A percentile compares a stretch with the other conserved stretches of the same genome.
These are phyloP conservation scores for Erigeron canadensis DNA, from an alignment of 129 eudicot species.

Conservation along the genomic window DNA sequence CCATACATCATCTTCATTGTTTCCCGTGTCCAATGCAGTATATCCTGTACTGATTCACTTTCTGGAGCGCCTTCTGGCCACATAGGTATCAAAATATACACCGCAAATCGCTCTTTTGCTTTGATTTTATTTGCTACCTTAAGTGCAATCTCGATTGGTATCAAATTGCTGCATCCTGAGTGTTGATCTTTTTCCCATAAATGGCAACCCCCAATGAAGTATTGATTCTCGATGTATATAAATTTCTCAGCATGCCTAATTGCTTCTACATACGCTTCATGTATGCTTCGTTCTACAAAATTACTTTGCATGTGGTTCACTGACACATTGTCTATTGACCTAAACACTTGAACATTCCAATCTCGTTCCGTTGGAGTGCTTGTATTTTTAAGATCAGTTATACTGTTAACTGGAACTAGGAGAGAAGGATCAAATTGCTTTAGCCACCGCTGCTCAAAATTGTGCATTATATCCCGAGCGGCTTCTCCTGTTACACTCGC, in stretches of 20 bases:
- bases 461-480: conserved; percentile 63
- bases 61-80: conserved; percentile 97
- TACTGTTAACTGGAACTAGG: conserved; percentile 46
- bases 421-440: conserved; percentile 68
- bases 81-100: conserved; percentile 83
- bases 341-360: conserved; percentile 91
- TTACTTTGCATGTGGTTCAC: conserved; percentile 43
- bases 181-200: conserved; percentile 75
- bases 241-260: conserved; percentile 86
- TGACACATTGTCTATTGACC: conserved; percentile 81
- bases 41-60: conserved; percentile 82
- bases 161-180: conserved; percentile 78
- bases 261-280: conserved; percentile 89
- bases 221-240: conserved; percentile 91
- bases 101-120: conserved; percentile 72
- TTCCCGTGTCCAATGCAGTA: conserved; percentile 80
- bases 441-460: conserved; percentile 92
- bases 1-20: conserved; percentile 94
- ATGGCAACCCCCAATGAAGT: conserved; percentile 91
- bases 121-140: conserved; percentile 67
- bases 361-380: conserved; percentile 25
- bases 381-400: conserved; percentile 39
- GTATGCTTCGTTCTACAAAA: conserved; percentile 65
- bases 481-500: conserved; percentile 80
- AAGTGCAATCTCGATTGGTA: conserved; percentile 89